Conservation (phyloP, 2,329 filamentous ascomycete species). For the Lachnellula subtilissima region DNA sequence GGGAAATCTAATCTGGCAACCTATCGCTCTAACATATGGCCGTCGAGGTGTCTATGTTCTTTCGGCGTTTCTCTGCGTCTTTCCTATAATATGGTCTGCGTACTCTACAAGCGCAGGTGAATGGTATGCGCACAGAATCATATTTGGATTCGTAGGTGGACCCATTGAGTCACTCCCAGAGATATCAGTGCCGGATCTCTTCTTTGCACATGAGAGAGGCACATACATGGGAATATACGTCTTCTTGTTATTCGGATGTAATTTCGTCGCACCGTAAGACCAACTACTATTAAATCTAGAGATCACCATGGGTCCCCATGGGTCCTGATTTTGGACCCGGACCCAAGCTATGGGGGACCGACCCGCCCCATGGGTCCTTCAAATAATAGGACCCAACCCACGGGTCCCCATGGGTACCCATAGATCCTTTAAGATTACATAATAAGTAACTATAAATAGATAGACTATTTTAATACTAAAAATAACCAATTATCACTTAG, state of each 20-base stretch:
- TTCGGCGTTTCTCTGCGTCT: constrained; percentile 19
- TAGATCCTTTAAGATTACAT: no score
- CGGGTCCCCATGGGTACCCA: no score
- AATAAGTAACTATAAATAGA: no score
- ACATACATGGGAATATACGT: constrained; percentile 38
- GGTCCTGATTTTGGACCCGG: no score
- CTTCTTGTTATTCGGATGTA: constrained; percentile 38
- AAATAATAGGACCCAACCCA: no score
- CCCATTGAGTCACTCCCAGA: constrained; percentile 21
- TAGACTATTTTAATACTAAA: no score
- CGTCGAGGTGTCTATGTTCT: constrained; percentile 7
- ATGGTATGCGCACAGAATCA: constrained; percentile 17
- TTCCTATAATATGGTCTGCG: constrained; percentile 34
- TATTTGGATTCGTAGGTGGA: constrained; percentile 12
- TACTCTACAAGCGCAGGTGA: constrained; percentile 13
- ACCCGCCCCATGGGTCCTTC: no score
- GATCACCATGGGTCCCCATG: no score
- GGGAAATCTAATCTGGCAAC: constrained; percentile 47
- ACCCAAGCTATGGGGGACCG: no score
- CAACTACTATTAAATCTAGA: no score
- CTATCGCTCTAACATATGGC: constrained; percentile 43
- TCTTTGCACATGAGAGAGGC: constrained; percentile 40
- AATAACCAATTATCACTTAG: no score
- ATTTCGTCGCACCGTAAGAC: constrained; percentile 33
- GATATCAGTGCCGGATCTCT: constrained; percentile 30